These are phyloP conservation scores for Blastocystis sp. DNA, from an alignment of 352 stramenopile species.

Conservation along the genomic window DNA sequence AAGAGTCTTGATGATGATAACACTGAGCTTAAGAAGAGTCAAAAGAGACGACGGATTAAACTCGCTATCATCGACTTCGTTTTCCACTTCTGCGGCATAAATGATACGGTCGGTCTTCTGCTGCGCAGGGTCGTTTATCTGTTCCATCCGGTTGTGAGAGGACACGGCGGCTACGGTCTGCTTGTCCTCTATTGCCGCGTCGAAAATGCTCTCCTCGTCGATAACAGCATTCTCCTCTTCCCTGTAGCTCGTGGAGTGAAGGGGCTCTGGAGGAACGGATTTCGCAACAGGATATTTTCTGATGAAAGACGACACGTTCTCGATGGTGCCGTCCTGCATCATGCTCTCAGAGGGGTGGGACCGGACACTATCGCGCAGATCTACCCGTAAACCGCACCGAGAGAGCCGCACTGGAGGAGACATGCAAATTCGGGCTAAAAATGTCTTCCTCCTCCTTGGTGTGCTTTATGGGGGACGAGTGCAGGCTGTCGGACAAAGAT, in stretches of 20 bases:
- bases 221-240: neutral
- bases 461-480: slow-evolving; percentile 36
- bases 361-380: neutral
- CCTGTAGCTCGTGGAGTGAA: slow-evolving; percentile 26
- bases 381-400: neutral
- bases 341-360: neutral
- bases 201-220: slow-evolving; percentile 1
- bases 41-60: slow-evolving; percentile 27
- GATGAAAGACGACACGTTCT: slow-evolving; percentile 16
- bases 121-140: neutral
- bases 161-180: neutral
- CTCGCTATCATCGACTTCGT: slow-evolving; percentile 6
- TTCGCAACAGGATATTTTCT: slow-evolving; percentile 36
- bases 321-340: neutral
- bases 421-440: slow-evolving; percentile 17
- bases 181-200: slow-evolving; percentile 33
- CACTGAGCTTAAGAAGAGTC: slow-evolving; percentile 8
- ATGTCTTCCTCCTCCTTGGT: slow-evolving; percentile 47
- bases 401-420: neutral
- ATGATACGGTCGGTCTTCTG: neutral
- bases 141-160: slow-evolving; percentile 1
- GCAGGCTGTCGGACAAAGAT: slow-evolving; percentile 33
- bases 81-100: neutral
- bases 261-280: neutral
- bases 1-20: slow-evolving; percentile 63